Percentiles rank a stretch among this genome's conserved stretches.
Evolutionary conservation across 139 green algal genomes (phyloP).

Genomic region (Pedinophyceae sp.): DNA sequence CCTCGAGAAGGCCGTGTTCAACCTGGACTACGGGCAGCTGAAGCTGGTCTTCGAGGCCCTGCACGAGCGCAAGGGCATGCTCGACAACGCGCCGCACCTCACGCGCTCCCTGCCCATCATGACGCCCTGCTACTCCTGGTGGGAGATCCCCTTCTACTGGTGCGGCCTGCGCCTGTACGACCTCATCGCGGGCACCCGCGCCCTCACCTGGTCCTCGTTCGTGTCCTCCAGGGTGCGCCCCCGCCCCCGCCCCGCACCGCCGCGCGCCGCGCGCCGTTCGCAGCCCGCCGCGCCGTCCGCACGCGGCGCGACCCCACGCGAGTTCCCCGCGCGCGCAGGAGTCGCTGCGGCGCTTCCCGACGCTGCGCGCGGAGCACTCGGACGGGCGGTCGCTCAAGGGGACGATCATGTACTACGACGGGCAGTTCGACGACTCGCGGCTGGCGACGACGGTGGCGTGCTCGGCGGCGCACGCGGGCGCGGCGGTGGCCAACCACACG

Average conservation of each 20-base stretch:
- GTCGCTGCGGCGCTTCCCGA: slow-evolving; percentile 49
- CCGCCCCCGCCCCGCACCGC: too few relatives aligned
- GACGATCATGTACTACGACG: slow-evolving; percentile 87
- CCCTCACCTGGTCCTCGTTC: slow-evolving; percentile 65
- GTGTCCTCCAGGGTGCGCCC: slow-evolving; percentile 23
- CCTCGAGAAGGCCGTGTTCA: slow-evolving; percentile 77
- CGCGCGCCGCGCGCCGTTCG: slow-evolving; percentile 6
- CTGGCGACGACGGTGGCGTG: slow-evolving; percentile 68
- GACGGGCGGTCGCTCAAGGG: slow-evolving; percentile 55
- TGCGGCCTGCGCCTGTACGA: slow-evolving; percentile 50
- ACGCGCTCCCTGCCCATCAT: slow-evolving; percentile 63
- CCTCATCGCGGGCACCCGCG: slow-evolving; percentile 53
- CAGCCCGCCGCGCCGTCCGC: too few relatives aligned
- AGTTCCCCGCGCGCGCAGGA: slow-evolving; percentile 21
- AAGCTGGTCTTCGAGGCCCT: slow-evolving; percentile 85
- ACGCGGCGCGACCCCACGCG: too few relatives aligned
- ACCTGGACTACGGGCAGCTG: slow-evolving; percentile 67
- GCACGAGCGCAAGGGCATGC: slow-evolving; percentile 62
- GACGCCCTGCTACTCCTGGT: slow-evolving; percentile 96
- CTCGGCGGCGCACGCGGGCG: slow-evolving; percentile 72
- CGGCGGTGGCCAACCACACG: slow-evolving; percentile 66
- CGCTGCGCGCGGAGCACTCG: slow-evolving; percentile 29
- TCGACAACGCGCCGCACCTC: slow-evolving; percentile 75
- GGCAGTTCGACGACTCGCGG: slow-evolving; percentile 91
- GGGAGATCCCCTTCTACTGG: slow-evolving; percentile 97